Evolutionary conservation across 306 rosid genomes (phyloP), one percentile per base, ranked within the genome.

Genomic region (Begonia loranthoides): DNA sequence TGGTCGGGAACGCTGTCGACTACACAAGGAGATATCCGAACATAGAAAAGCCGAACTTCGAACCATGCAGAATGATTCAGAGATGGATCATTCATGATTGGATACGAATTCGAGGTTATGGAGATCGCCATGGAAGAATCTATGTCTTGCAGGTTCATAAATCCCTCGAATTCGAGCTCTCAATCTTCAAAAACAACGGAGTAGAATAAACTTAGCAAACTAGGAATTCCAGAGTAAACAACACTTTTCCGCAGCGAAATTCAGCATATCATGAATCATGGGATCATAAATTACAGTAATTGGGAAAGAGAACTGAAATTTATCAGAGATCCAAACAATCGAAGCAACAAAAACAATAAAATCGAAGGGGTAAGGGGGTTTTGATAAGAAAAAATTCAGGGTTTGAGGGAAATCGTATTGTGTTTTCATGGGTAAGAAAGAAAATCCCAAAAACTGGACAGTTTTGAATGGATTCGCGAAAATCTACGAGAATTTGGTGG

Each of bases 31-130:
- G 79, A 70, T 28, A 87, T 64, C 33, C 87, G 75, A 46, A 87
- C 94, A 41, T 83, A 87, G 60, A 87, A 87, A 14, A 87, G 69
- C 7, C 87, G 67, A 43, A 62, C 59, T 67, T 74, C 90, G 9
- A 87, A 73, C 72, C 89, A 70, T 0, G 87, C 71, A 0, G 80
- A 67, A 52, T 74, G 84, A 40, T 58, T 55, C 6, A 72, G 45
- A 5, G 83, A 67, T 13, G 69, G 75, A 1, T 66, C 77, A 52
- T 76, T 61, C 17, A 61, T 55, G 36, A 78, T 61, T n/a, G 13
- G 65, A 0, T 60, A 62, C 17, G 85, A 69, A 19, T 68, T 87
- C 10, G 76, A 43, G 39, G 65, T 61, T 49, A 64, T 79, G 16
- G 80, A 45, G n/a, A 67, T 68, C 54, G 66, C 66, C 56, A 70